Evolutionary conservation across 2,329 filamentous ascomycete genomes (phyloP).

Genomic region (Phyllosticta capitalensis): DNA sequence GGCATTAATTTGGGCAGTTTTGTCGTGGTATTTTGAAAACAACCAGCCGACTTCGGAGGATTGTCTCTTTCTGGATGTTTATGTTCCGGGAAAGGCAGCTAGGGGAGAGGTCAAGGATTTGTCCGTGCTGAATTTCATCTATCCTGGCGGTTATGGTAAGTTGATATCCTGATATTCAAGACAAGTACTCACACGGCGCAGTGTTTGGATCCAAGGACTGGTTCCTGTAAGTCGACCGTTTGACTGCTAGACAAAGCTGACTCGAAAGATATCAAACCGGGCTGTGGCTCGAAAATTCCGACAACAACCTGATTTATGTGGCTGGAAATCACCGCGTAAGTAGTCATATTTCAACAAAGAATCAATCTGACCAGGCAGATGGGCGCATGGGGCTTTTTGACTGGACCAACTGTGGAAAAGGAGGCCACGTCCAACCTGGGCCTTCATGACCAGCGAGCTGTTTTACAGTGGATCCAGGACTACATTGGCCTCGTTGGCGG

Average conservation of each 20-base stretch:
- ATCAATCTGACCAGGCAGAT: conserved; percentile 36
- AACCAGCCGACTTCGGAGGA: conserved; percentile 20
- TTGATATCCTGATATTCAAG: conserved; percentile 13
- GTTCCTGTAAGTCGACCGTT: conserved; percentile 25
- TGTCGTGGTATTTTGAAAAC: conserved; percentile 17
- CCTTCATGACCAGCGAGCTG: conserved; percentile 41
- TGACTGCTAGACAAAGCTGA: conserved; percentile 26
- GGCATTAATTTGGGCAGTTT: conserved; percentile 28
- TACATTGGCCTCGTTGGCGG: conserved; percentile 45
- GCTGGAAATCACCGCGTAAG: not conserved
- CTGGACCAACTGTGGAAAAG: conserved; percentile 33
- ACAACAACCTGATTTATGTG: conserved; percentile 38
- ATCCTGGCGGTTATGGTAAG: conserved; percentile 25
- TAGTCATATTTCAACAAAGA: not conserved
- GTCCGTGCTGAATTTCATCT: conserved; percentile 33
- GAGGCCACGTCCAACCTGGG: conserved; percentile 39
- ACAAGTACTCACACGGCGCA: not conserved
- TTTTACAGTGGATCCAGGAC: conserved; percentile 44
- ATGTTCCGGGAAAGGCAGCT: conserved; percentile 23
- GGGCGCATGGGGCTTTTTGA: conserved; percentile 41
- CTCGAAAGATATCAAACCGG: conserved; percentile 30
- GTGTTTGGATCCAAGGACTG: conserved; percentile 35
- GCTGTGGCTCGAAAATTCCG: conserved; percentile 14
- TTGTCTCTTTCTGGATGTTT: conserved; percentile 32
- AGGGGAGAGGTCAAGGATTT: conserved; percentile 18